These are phyloP conservation scores for Sphaceloma murrayae DNA, from an alignment of 2,329 filamentous ascomycete genomes.

Conservation along the genomic window DNA sequence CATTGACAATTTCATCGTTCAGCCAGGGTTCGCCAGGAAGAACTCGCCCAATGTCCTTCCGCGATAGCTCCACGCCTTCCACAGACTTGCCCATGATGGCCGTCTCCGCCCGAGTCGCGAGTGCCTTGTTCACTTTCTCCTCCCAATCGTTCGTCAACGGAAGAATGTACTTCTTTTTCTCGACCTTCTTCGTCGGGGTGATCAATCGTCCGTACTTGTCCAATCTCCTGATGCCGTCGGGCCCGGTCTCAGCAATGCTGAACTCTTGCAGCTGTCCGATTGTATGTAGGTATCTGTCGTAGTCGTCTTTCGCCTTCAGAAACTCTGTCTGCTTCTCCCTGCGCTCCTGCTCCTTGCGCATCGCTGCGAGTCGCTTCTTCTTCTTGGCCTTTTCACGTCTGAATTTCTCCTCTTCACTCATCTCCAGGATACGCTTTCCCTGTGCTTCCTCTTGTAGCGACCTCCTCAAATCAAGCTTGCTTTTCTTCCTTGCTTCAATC, in stretches of 20 bases:
- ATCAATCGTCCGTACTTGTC: constrained; percentile 9
- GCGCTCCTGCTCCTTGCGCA: neutral
- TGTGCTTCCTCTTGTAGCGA: neutral
- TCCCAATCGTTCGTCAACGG: constrained; percentile 34
- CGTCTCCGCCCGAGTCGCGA: constrained; percentile 22
- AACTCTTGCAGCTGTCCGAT: neutral
- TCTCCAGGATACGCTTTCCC: neutral
- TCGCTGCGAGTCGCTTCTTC: constrained; percentile 8
- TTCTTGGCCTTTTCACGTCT: constrained; percentile 4
- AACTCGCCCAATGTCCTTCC: constrained; percentile 56
- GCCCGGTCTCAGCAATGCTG: constrained; percentile 1
- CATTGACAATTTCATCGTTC: constrained; percentile 68
- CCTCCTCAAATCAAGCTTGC: neutral
- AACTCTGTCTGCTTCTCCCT: neutral
- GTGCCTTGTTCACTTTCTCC: constrained; percentile 28
- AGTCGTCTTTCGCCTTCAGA: neutral
- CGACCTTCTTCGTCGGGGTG: constrained; percentile 1
- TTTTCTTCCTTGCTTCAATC: neutral
- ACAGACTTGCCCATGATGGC: constrained; percentile 26
- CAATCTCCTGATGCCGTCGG: neutral
- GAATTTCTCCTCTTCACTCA: constrained; percentile 2
- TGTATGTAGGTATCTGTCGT: constrained; percentile 3
- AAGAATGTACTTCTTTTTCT: constrained; percentile 20
- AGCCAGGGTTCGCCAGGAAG: constrained; percentile 51
- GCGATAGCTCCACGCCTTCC: constrained; percentile 37